Evolutionary conservation across 2,329 filamentous ascomycete genomes (phyloP).

Genomic region (Penicillium sp.): DNA sequence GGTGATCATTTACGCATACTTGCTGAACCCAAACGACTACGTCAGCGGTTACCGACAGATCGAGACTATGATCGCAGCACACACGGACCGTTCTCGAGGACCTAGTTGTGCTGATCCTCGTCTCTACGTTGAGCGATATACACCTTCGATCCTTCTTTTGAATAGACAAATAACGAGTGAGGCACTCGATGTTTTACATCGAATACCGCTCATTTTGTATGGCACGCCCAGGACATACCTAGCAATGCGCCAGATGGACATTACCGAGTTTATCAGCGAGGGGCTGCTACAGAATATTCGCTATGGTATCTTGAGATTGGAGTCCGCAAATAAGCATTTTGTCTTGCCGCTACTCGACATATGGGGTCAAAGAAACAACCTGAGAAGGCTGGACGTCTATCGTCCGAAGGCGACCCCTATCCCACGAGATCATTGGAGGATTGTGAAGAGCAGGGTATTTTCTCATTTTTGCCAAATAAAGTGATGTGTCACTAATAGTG

Average conservation of each 20-base stretch:
- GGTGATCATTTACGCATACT: constrained; percentile 12
- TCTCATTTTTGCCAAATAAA: not conserved
- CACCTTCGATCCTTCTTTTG: constrained; percentile 11
- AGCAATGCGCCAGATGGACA: constrained; percentile 11
- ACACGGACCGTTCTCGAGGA: constrained; percentile 13
- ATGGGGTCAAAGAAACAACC: constrained; percentile 6
- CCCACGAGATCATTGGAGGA: constrained; percentile 8
- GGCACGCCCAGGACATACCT: constrained; percentile 7
- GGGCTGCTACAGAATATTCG: constrained; percentile 10
- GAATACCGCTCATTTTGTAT: constrained; percentile 8
- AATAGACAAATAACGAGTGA: constrained; percentile 10
- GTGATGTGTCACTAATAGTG: not conserved
- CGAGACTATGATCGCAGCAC: constrained; percentile 9
- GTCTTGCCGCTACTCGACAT: constrained; percentile 9
- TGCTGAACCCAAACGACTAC: constrained; percentile 13
- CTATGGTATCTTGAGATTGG: constrained; percentile 8
- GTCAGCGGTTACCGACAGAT: constrained; percentile 12
- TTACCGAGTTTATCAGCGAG: constrained; percentile 15
- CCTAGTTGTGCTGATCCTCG: constrained; percentile 8
- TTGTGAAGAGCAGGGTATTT: constrained; percentile 11
- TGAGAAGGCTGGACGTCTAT: constrained; percentile 12
- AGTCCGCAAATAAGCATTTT: constrained; percentile 8
- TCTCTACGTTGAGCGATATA: constrained; percentile 7
- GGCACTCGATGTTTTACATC: constrained; percentile 9
- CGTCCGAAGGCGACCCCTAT: constrained; percentile 5